Percentiles rank a stretch among this genome's conserved stretches.
Conservation (phyloP, 2,329 filamentous ascomycete genomes). For the Cadophora malorum region DNA sequence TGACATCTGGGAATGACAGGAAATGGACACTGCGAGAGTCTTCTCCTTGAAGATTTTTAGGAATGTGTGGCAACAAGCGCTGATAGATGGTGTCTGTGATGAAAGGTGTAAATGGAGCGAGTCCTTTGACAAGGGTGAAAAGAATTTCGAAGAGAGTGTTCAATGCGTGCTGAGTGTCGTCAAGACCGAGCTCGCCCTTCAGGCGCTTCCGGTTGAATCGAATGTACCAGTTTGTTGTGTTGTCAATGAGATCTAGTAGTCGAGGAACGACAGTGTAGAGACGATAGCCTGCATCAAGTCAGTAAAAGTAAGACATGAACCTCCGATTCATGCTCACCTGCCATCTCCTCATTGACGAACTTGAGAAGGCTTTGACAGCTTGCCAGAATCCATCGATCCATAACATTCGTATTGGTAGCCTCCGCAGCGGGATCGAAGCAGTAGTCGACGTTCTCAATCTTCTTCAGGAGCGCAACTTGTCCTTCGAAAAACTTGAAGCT, state of each 20-base stretch:
- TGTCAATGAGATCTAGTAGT: constrained; percentile 83
- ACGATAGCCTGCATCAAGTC: constrained; percentile 62
- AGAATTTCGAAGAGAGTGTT: constrained; percentile 95
- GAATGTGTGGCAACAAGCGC: constrained; percentile 81
- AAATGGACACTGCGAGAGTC: constrained; percentile 93
- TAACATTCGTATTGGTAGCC: constrained; percentile 83
- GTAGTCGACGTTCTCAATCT: constrained; percentile 79
- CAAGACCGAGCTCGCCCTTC: constrained; percentile 85
- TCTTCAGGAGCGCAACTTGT: constrained; percentile 85
- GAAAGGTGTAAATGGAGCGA: constrained; percentile 96
- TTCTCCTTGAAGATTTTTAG: constrained; percentile 69
- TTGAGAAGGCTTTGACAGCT: constrained; percentile 89
- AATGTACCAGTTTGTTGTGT: constrained; percentile 99
- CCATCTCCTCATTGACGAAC: constrained; percentile 94
- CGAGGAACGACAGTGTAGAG: constrained; percentile 92
- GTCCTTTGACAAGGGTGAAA: constrained; percentile 83
- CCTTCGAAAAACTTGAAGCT: constrained; percentile 96
- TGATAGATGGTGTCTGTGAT: constrained; percentile 94
- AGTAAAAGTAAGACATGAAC: background rate
- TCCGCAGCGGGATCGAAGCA: constrained; percentile 79
- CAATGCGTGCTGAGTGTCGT: constrained; percentile 88
- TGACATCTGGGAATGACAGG: constrained; percentile 85
- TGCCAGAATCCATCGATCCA: constrained; percentile 95
- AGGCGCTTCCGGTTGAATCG: constrained; percentile 89
- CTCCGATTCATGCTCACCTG: constrained; percentile 55